A percentile compares a stretch with the other conserved stretches of the same genome.
phyloP scores from a whole-genome alignment of 805 yeast species.

The Candida awuae region DNA sequence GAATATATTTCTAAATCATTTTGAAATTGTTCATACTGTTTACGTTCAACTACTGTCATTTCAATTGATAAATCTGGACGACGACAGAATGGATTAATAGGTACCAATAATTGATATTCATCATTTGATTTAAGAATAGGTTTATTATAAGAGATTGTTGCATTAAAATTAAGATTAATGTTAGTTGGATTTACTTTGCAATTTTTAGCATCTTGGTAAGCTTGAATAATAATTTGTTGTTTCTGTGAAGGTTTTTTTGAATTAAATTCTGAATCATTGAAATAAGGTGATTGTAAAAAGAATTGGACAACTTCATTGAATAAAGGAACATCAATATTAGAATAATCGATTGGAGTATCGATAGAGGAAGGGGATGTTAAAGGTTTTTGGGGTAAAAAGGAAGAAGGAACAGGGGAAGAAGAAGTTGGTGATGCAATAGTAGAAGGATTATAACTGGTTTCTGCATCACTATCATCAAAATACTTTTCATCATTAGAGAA shows the following conservation, averaged over 20 bases:
- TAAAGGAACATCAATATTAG: conserved; percentile 29
- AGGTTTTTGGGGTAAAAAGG: background rate
- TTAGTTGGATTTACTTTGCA: conserved; percentile 14
- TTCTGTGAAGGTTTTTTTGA: conserved; percentile 29
- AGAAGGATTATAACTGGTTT: background rate
- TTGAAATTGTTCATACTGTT: conserved; percentile 45
- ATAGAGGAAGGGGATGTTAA: background rate
- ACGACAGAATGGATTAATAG: conserved; percentile 40
- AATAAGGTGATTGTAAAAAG: conserved; percentile 24
- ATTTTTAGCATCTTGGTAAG: conserved; percentile 26
- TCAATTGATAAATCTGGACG: conserved; percentile 55
- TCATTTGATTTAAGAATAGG: conserved; percentile 32
- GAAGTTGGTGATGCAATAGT: background rate
- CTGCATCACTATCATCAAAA: background rate
- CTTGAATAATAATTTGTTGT: conserved; percentile 27
- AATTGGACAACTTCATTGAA: conserved; percentile 28
- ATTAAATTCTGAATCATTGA: conserved; percentile 31
- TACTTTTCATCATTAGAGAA: background rate
- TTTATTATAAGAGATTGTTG: conserved; percentile 32
- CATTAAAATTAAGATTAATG: conserved; percentile 24
- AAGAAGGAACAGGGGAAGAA: background rate
- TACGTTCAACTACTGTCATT: conserved; percentile 46
- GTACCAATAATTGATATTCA: conserved; percentile 36
- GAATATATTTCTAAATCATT: conserved; percentile 42
- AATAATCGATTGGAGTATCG: background rate